Conservation (phyloP, 2,329 filamentous ascomycete genomes). For the Ceratocystis ficicola region DNA sequence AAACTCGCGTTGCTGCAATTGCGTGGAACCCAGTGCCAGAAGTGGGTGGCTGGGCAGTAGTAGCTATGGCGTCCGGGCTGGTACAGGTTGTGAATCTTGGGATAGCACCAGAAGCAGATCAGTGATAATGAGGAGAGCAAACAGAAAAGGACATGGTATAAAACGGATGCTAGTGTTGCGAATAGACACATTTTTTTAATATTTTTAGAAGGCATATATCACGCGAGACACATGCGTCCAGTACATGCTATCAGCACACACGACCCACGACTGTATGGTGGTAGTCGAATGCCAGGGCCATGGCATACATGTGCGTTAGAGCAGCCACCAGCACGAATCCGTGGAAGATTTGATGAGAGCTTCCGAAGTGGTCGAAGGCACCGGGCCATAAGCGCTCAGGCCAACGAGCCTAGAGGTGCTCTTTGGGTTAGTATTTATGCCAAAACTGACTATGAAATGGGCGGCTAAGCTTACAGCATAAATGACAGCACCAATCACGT, state of each 20-base stretch:
- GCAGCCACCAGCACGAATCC: constrained; percentile 76
- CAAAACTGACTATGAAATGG: constrained; percentile 5
- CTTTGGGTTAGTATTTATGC: background rate
- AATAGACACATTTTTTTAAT: background rate
- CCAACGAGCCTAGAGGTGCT: constrained; percentile 48
- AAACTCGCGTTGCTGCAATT: constrained; percentile 48
- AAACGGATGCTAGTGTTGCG: constrained; percentile 17
- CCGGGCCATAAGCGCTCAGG: constrained; percentile 72
- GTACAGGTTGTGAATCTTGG: constrained; percentile 56
- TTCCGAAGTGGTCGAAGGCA: constrained; percentile 78
- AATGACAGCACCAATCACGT: constrained; percentile 72
- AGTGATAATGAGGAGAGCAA: constrained; percentile 26
- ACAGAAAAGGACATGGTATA: background rate
- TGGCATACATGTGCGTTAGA: constrained; percentile 64
- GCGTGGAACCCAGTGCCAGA: constrained; percentile 56
- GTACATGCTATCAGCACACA: constrained; percentile 32
- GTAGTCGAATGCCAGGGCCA: constrained; percentile 76
- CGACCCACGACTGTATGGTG: constrained; percentile 53
- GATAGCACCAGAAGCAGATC: constrained; percentile 25
- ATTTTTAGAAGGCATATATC: too few relatives aligned
- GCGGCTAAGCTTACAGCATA: constrained; percentile 56
- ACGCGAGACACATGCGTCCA: too few relatives aligned
- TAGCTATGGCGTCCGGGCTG: constrained; percentile 54
- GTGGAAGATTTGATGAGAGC: constrained; percentile 94
- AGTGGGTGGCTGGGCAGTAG: constrained; percentile 56